phyloP scores from a whole-genome alignment of 257 asterid species.

The Przewalskia tangutica region DNA sequence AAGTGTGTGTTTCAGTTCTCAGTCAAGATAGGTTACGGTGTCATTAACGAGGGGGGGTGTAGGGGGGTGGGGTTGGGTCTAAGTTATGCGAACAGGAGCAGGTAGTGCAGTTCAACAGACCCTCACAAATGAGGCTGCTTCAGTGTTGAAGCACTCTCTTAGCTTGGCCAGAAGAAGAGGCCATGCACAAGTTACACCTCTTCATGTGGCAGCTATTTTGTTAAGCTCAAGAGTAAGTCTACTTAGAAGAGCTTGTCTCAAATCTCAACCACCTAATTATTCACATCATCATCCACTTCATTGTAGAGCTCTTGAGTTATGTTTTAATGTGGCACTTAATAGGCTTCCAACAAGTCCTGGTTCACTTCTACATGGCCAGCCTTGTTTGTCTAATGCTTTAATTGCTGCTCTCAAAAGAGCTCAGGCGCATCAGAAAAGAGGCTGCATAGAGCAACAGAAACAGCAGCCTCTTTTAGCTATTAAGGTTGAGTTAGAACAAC shows the following conservation, averaged over 20 bases:
- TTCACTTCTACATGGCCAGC: constrained; percentile 61
- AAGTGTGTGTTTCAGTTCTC: not conserved
- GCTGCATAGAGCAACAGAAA: constrained; percentile 56
- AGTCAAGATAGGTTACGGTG: constrained; percentile 1
- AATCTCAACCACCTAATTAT: constrained; percentile 32
- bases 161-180: constrained; percentile 73
- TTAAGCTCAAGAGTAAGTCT: constrained; percentile 44
- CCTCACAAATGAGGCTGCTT: constrained; percentile 90
- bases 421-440: constrained; percentile 69
- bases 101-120: constrained; percentile 59
- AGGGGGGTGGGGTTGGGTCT: constrained; percentile 42
- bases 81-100: constrained; percentile 82
- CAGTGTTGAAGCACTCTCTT: constrained; percentile 77
- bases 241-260: constrained; percentile 61
- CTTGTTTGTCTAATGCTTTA: constrained; percentile 66
- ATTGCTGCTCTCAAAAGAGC: constrained; percentile 78
- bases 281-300: constrained; percentile 28
- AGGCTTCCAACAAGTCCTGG: constrained; percentile 67
- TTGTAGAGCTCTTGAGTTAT: constrained; percentile 66
- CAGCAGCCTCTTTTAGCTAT: constrained; percentile 38
- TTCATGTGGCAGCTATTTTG: constrained; percentile 73
- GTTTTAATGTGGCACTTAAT: constrained; percentile 83
- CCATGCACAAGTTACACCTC: constrained; percentile 86
- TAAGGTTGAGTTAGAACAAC: constrained; percentile 71
- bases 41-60: constrained; percentile 16